Evolutionary conservation across 1,284 basidiomycete genomes (phyloP).

Genomic region (Rhodotorula sp.): DNA sequence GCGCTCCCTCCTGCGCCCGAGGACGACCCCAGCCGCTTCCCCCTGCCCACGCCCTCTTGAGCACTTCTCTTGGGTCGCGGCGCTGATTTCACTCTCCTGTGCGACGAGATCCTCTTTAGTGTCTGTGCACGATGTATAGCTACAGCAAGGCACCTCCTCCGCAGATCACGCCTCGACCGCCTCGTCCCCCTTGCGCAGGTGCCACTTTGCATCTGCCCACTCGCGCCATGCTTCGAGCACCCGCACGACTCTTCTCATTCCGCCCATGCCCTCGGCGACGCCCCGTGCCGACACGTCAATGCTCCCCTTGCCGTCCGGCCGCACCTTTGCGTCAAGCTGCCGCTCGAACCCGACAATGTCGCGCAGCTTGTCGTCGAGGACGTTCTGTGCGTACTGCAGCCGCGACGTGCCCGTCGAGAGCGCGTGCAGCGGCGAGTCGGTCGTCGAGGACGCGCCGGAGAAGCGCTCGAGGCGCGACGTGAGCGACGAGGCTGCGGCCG

Average conservation of each 20-base stretch:
- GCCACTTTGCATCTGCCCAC: background rate
- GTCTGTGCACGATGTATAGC: too few species aligned
- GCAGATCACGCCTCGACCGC: background rate
- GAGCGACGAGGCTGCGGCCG: background rate
- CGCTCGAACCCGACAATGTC: conserved; percentile 10
- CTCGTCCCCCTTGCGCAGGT: background rate
- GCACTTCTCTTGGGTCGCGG: too few species aligned
- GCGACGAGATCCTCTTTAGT: too few species aligned
- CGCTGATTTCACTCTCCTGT: too few species aligned
- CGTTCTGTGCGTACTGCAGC: conserved; percentile 9
- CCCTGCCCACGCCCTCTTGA: too few species aligned
- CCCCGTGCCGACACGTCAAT: background rate
- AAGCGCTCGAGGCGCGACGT: background rate
- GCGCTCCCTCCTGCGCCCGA: too few species aligned
- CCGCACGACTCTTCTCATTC: background rate
- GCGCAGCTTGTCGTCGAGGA: conserved; percentile 19
- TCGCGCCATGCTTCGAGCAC: background rate
- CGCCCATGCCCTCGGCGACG: conserved; percentile 3
- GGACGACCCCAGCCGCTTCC: too few species aligned
- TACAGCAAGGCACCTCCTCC: background rate
- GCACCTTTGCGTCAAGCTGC: background rate
- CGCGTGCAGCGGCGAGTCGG: background rate
- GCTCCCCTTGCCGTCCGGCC: background rate
- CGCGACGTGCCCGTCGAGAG: conserved; percentile 9
- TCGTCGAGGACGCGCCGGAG: background rate